Conservation (phyloP, 2,329 filamentous ascomycete genomes). For the Paecilomyces niveus region DNA sequence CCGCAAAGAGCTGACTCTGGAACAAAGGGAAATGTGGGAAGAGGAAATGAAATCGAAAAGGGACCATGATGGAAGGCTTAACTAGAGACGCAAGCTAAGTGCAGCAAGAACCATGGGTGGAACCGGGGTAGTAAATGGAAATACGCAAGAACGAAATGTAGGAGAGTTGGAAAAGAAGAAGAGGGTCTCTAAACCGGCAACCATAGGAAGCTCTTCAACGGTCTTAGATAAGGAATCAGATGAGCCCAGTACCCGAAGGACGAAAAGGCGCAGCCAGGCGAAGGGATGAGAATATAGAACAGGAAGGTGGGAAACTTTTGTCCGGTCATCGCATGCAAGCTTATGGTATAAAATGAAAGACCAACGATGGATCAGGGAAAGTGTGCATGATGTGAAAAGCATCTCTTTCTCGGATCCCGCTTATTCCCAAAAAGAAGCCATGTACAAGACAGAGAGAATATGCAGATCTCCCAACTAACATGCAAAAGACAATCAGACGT, state of each 20-base stretch:
- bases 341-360: background rate
- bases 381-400: background rate
- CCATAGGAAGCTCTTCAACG: background rate
- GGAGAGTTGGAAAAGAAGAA: background rate
- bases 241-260: background rate
- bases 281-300: conserved; percentile 1
- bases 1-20: background rate
- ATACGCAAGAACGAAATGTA: background rate
- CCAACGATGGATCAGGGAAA: background rate
- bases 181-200: background rate
- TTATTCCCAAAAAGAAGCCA: background rate
- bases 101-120: background rate
- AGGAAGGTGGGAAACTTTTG: background rate
- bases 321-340: background rate
- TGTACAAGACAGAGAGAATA: conserved; percentile 4
- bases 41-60: background rate
- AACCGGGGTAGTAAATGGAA: background rate
- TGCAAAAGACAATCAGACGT: conserved; percentile 29
- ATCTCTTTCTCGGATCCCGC: conserved; percentile 1
- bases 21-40: background rate
- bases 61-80: background rate
- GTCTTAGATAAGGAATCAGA: background rate
- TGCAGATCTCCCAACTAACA: conserved; percentile 5
- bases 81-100: background rate
- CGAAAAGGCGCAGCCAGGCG: background rate